Evolutionary conservation across 164 flowering plant species (phyloP), one percentile per base, ranked within the genome.

Genomic region (Aristolochia californica): DNA sequence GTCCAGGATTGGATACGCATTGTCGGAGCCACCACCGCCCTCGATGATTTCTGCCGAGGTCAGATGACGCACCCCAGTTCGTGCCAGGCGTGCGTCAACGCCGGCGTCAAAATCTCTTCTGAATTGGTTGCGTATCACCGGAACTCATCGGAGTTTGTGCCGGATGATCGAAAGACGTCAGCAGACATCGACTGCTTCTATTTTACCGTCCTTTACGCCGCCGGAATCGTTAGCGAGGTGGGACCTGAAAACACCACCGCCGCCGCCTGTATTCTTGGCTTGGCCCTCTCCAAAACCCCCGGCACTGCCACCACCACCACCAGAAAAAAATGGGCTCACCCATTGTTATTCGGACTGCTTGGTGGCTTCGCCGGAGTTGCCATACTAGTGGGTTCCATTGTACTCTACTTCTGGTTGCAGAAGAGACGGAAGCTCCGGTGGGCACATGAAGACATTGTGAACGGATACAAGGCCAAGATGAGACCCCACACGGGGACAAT

Each of bases 201-300:
- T 59, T 82, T 70, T 60, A 44, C 84, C 5, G 52, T 85, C 38
- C 64, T 83, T n/a, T 88, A 83, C 70, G 93, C 93, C 63, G 87
- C 81, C 40, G 96, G 83, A 12, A 53, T 85, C 30, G 88, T 74
- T 2, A 83, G 74, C 66, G 61, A 74, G 27, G 25, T 60, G 23
- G 93, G 90, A 0, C 88, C 90, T 5, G 67, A 80, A 53, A 73
- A 73, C 59, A 9, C 60, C 18, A 68, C 76, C 10, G 77, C 83
- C 12, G 60, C 79, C 57, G 16, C 68, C 1, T 88, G 93, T 60
- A 74, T 81, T 9, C 73, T 85, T 30, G 80, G 79, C 0, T 30
- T 85, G 34, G 28, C 77, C 1, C 53, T 78, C 12, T 55, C 61
- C 5, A 16, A 17, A 11, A 18, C 48, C 18, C 15, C 60, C 45